Conservation (phyloP, 352 stramenopile species). For the Albugo candida region DNA sequence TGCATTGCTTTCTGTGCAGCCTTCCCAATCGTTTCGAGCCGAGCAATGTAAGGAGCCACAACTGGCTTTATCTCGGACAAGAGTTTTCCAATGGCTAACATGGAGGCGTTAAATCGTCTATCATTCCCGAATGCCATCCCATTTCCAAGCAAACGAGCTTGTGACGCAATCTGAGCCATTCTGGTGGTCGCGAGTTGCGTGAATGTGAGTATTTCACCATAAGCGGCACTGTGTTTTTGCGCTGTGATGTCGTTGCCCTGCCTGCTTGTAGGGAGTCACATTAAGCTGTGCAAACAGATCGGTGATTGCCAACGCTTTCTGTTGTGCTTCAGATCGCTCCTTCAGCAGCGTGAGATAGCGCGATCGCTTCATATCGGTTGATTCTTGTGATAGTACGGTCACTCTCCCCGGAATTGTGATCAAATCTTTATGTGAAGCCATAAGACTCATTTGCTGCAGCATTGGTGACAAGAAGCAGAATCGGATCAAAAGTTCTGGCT, state of each 20-base stretch:
- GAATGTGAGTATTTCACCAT: conserved; percentile 1
- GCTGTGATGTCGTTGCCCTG: conserved; percentile 1
- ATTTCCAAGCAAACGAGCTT: neutral
- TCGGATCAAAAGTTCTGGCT: neutral
- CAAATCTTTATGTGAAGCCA: neutral
- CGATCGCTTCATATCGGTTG: conserved; percentile 1
- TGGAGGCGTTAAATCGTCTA: too few species aligned
- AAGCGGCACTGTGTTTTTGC: neutral
- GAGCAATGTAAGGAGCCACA: too few species aligned
- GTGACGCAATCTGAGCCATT: conserved; percentile 1
- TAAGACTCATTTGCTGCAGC: conserved; percentile 1
- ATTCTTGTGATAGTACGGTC: neutral
- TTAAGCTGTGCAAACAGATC: conserved; percentile 2
- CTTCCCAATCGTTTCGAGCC: too few species aligned
- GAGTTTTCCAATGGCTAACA: too few species aligned
- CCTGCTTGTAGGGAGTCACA: neutral
- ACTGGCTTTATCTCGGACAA: too few species aligned
- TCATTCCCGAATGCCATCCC: too few species aligned
- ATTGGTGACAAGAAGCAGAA: conserved; percentile 4
- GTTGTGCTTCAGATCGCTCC: conserved; percentile 1
- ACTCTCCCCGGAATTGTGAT: conserved; percentile 1
- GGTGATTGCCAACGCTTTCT: conserved; percentile 1
- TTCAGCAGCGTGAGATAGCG: conserved; percentile 2
- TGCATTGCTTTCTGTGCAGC: too few species aligned
- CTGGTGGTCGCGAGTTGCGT: neutral